Evolutionary conservation across 2,329 filamentous ascomycete genomes (phyloP), one percentile per base, ranked within the genome.

Genomic region (Zymoseptoria brevis): DNA sequence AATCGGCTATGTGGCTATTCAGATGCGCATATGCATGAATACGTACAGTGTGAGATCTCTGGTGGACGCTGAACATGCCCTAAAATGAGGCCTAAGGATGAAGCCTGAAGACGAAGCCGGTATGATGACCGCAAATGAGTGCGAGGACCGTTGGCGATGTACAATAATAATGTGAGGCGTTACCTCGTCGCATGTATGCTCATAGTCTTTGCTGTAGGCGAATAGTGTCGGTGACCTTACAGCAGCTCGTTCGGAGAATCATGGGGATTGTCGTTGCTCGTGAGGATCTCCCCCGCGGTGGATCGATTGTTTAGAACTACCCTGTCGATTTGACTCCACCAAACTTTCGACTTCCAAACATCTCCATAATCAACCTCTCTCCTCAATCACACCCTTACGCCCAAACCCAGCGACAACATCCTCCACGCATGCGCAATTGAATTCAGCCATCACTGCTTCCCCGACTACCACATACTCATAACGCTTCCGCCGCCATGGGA

Each of bases 401-500:
- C 35, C 35, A 45, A 45, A 29, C 16, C 6, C 35, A 45, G 35
- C 13, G 13, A 16, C 35, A n/a, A 45, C 35, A 45, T 45, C 35
- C 35, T 45, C 35, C 6, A n/a, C 35, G 35, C 35, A 45, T 45
- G 35, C 35, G 35, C 35, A 45, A 45, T n/a, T 45, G 35, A 45
- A 6, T 16, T 16, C 35, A n/a, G 16, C 35, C 35, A 6, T 45
- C 35, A 45, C 35, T 53, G 51, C 51, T 30, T 29, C n/a, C 16
- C 13, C 29, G 22, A 21, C 19, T 13, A 13, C 16, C 19, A n/a
- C 29, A 8, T 30, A 8, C 22, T 9, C 11, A 41, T 16, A 45
- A 4, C 35, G 16, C 13, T 6, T 51, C 52, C 54, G 54, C 51
- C 55, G 65, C 50, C 51, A 69, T 69, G 67, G 66, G 65, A 49